Conservation (phyloP, 257 asterid species). For the Penstemon eatonii region DNA sequence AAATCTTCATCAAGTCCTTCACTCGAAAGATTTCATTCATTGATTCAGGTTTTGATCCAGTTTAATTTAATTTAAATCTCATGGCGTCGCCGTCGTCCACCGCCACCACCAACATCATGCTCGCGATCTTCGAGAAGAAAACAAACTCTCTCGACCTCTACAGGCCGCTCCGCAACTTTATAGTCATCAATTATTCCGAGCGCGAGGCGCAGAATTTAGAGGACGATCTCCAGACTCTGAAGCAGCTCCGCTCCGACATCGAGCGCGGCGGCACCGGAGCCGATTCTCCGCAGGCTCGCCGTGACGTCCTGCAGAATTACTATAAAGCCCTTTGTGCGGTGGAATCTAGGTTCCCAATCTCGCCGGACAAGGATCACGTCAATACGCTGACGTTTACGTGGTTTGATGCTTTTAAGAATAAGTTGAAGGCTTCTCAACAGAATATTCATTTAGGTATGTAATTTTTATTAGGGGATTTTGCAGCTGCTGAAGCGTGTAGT, state of each 20-base stretch:
- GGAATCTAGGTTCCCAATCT: constrained; percentile 91
- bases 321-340: constrained; percentile 91
- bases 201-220: constrained; percentile 88
- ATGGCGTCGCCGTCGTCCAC: constrained; percentile 72
- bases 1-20: no score
- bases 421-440: constrained; percentile 82
- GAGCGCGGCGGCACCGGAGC: constrained; percentile 61
- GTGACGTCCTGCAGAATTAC: constrained; percentile 84
- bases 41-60: no score
- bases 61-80: no score
- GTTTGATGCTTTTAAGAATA: constrained; percentile 89
- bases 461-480: not conserved
- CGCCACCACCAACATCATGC: constrained; percentile 66
- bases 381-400: constrained; percentile 76
- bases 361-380: constrained; percentile 83
- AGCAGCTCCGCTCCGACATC: constrained; percentile 69
- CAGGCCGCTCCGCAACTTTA: constrained; percentile 84
- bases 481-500: not conserved
- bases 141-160: constrained; percentile 74
- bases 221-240: constrained; percentile 77
- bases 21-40: no score
- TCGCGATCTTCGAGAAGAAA: constrained; percentile 87
- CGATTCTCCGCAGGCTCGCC: constrained; percentile 75
- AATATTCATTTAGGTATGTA: constrained; percentile 79
- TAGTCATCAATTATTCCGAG: constrained; percentile 78